phyloP scores from a whole-genome alignment of 2,329 filamentous ascomycete species.

The Fusarium haematococcum region DNA sequence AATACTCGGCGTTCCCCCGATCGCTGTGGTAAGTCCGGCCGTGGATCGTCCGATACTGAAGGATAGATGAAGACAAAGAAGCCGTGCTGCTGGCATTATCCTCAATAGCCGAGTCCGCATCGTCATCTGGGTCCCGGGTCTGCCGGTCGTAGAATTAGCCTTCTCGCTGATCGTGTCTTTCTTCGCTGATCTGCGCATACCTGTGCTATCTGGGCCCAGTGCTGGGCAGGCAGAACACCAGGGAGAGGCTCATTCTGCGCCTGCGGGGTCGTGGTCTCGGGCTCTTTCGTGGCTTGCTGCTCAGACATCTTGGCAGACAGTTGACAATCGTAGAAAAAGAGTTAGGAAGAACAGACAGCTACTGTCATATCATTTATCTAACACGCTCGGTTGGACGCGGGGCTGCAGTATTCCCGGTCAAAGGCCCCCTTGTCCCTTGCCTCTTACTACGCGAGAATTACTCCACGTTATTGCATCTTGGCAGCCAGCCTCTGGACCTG shows the following conservation, averaged over 20 bases:
- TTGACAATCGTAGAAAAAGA: not conserved
- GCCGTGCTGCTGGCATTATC: conserved; percentile 18
- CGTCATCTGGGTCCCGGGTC: not conserved
- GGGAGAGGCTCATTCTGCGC: not conserved
- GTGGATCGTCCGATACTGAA: conserved; percentile 24
- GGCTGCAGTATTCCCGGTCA: not conserved
- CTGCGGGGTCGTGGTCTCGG: not conserved
- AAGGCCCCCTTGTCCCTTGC: not conserved
- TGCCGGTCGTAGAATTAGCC: not conserved
- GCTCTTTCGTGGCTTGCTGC: not conserved
- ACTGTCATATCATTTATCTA: not conserved
- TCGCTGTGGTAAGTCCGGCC: conserved; percentile 24
- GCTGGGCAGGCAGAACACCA: not conserved
- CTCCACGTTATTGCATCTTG: not conserved
- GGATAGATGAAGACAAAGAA: conserved; percentile 19
- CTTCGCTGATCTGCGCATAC: not conserved
- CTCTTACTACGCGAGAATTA: not conserved
- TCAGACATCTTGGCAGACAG: not conserved
- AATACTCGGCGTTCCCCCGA: conserved; percentile 21
- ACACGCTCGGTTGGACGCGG: not conserved
- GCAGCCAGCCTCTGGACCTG: not conserved
- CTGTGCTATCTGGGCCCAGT: conserved; percentile 7
- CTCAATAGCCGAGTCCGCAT: conserved; percentile 4
- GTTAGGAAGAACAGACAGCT: not conserved
- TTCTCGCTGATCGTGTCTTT: not conserved